These are phyloP conservation scores for Apiosordaria backusii DNA, from an alignment of 495 filamentous ascomycete genomes.

Conservation along the genomic window DNA sequence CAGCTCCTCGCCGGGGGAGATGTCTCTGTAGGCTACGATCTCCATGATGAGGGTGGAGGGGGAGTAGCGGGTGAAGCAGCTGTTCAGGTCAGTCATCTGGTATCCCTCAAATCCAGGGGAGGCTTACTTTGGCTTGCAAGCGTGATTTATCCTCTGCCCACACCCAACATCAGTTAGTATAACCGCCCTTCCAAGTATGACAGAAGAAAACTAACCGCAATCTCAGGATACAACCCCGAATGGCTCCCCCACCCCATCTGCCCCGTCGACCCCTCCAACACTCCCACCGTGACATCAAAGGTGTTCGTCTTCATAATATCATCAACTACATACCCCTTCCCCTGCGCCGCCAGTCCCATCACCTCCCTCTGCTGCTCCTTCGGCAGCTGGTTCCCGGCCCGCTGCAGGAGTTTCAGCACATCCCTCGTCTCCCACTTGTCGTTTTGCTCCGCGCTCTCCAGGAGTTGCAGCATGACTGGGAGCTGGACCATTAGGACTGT, in stretches of 20 bases:
- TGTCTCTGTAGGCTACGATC: constrained; percentile 31
- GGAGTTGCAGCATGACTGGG: constrained; percentile 24
- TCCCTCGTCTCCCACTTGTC: constrained; percentile 24
- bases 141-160: constrained; percentile 34
- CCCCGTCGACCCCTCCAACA: constrained; percentile 2
- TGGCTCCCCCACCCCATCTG: constrained; percentile 14
- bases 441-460: constrained; percentile 11
- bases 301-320: constrained; percentile 35
- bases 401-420: constrained; percentile 24
- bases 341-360: constrained; percentile 13
- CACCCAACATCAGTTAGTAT: neutral
- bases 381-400: constrained; percentile 22
- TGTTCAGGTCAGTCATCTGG: constrained; percentile 4
- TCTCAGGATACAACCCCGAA: constrained; percentile 31
- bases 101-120: neutral
- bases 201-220: constrained; percentile 27
- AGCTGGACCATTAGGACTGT: constrained; percentile 23
- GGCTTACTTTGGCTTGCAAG: constrained; percentile 34
- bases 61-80: constrained; percentile 26
- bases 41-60: constrained; percentile 30
- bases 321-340: constrained; percentile 27
- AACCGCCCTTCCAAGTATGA: neutral
- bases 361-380: constrained; percentile 6
- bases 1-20: constrained; percentile 30
- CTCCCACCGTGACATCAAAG: constrained; percentile 26